Base-by-base conservation (phyloP, 2,329 filamentous ascomycete genomes). In the Fusarium luffae region DNA sequence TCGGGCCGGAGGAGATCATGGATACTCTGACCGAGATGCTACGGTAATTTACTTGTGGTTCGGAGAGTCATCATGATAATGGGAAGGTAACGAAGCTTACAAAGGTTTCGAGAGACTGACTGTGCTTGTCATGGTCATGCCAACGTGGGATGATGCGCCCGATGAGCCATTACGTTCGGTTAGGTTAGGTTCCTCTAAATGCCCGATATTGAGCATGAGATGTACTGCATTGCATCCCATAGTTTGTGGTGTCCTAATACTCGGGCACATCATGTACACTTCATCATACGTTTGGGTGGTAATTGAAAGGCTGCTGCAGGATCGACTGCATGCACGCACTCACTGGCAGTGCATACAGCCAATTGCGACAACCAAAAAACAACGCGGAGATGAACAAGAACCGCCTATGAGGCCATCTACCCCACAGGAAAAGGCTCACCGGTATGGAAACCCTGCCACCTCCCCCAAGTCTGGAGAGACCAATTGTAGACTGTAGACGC, bases 91-190 rank as follows among this genome's bases (percentile, higher is more conserved):
- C 10, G 18, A 12, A 37, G 34, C 34, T 37, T 37, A n/a, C 34
- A n/a, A 37, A 37, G 34, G 34, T 37, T 37, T 37, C 18, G 10
- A 37, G 34, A 37, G 34, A 37, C 34, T 37, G 34, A 12, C 34
- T 37, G 34, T 37, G n/a, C 18, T 37, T 18, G 34, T 12, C 34
- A n/a, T 37, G 34, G 18, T 37, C 10, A 37, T n/a, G 34, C 19
- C 49, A 46, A 34, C 57, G 71, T 69, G 71, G 71, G 71, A 74
- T 72, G 64, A 43, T 61, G 34, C 44, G 43, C 42, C 56, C 42
- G 52, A 28, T 7, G 40, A 51, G 18, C 21, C 49, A 46, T 47
- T 70, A 68, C 57, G 63, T 72, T 37, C 7, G 34, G 34, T 37
- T 18, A 5, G 32, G 32, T 37, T n/a, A 37, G 34, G 34, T 37